Evolutionary conservation across 768 basidiomycete genomes (phyloP), one percentile per base, ranked within the genome.

Genomic region (Pleurotus giganteus): DNA sequence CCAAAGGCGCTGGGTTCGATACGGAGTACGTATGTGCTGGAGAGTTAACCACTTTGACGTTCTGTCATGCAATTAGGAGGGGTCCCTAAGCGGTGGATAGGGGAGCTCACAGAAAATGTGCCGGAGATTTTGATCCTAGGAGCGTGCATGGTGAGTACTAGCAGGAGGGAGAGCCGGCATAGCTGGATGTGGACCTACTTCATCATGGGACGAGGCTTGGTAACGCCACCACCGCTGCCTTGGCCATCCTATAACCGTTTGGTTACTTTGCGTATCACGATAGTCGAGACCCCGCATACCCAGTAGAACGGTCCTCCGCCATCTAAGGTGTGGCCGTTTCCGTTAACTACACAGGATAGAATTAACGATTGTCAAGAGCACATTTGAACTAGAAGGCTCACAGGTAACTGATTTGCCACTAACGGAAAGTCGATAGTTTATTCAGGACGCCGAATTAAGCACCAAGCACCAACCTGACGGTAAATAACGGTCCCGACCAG

Each of bases 401-500:
- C 82, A 83, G 9, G 71, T 79, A 51, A 84, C 74, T 28, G 68
- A 62, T 3, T 67, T 63, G 5, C 83, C 83, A 44, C 82, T 51
- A 23, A n/a, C n/a, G n/a, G n/a, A n/a, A n/a, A 17, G 47, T 29
- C 29, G 29, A 82, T 32, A 23, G 47, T 1, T 44, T 4, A 17
- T 6, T 29, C 47, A 44, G 31, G 8, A 11, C 4, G 13, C 36
- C 55, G 21, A 32, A 2, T 1, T n/a, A 46, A 32, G 23, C n/a
- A n/a, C n/a, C n/a, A 37, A 7, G n/a, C n/a, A 62, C 67, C 37
- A 57, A 82, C 82, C 60, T 76, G 60, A 85, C 63, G 28, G 71
- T 65, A 63, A 85, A 82, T 36, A 85, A 67, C 11, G 80, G 83
- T 11, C 83, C 84, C 0, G 62, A 68, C 83, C 82, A 84, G 36